These are phyloP conservation scores for Seminavis robusta DNA, from an alignment of 108 stramenopile genomes.

Conservation along the genomic window DNA sequence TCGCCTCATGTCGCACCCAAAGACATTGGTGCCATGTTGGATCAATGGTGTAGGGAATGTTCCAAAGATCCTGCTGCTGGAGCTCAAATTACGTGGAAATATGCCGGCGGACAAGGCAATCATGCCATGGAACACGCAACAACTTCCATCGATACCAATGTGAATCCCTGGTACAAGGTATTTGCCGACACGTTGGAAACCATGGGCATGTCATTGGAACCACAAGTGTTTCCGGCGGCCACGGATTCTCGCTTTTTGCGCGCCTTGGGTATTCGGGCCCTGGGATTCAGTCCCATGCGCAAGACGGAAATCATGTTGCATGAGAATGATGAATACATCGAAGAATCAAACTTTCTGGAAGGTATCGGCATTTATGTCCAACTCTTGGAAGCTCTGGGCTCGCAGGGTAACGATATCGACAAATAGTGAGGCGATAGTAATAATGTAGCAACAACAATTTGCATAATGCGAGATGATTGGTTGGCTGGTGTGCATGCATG, in stretches of 20 bases:
- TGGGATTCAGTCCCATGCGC: conserved; percentile 95
- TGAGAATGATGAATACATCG: conserved; percentile 95
- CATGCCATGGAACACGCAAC: conserved; percentile 36
- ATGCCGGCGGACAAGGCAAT: conserved; percentile 36
- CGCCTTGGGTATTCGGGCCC: conserved; percentile 81
- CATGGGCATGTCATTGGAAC: conserved; percentile 62
- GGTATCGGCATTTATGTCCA: conserved; percentile 88
- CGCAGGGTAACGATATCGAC: conserved; percentile 13
- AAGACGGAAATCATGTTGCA: conserved; percentile 92
- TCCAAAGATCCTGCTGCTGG: conserved; percentile 27
- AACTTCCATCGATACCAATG: conserved; percentile 62
- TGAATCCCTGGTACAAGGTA: conserved; percentile 93
- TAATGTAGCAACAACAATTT: too few relatives aligned
- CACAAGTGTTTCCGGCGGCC: conserved; percentile 95
- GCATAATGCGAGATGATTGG: too few relatives aligned
- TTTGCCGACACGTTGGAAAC: conserved; percentile 56
- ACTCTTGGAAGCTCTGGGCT: conserved; percentile 62
- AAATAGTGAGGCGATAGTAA: too few relatives aligned
- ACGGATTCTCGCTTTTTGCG: conserved; percentile 94
- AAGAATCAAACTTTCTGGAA: conserved; percentile 83
- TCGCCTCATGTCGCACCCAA: conserved; percentile 76
- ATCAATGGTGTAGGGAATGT: conserved; percentile 90
- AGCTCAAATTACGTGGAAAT: conserved; percentile 75
- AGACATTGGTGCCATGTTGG: conserved; percentile 82
- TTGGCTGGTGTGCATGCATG: too few relatives aligned